Percentiles rank a stretch among this genome's conserved stretches.
Conservation (phyloP, 805 yeast genomes). For the Yarrowia sp. region DNA sequence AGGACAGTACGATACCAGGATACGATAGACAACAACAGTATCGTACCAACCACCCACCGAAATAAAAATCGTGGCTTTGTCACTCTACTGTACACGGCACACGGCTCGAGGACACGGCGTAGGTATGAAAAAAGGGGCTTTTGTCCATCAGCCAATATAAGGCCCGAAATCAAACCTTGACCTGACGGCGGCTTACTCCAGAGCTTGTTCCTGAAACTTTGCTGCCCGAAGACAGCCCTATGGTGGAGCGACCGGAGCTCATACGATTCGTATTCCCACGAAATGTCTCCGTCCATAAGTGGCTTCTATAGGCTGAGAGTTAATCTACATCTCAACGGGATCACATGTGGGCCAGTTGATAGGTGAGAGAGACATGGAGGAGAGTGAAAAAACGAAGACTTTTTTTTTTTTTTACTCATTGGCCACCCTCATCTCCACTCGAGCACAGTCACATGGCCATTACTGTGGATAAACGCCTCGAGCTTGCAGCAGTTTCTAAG, state of each 20-base stretch:
- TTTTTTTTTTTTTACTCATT: too few relatives aligned
- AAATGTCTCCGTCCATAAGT: neutral
- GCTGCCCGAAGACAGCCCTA: neutral
- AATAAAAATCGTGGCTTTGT: too few relatives aligned
- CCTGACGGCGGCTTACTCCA: neutral
- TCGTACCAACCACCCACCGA: too few relatives aligned
- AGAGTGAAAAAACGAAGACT: too few relatives aligned
- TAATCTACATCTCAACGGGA: neutral
- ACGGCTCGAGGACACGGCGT: neutral
- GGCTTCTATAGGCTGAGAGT: neutral
- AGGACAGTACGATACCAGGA: too few relatives aligned
- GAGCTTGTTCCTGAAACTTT: constrained; percentile 20
- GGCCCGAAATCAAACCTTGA: neutral
- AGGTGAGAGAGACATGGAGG: too few relatives aligned
- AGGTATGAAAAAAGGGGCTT: neutral
- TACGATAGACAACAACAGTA: too few relatives aligned
- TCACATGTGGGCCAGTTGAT: neutral
- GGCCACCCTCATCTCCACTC: neutral
- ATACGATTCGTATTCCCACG: constrained; percentile 9
- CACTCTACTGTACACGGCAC: neutral
- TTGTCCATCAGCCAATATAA: neutral
- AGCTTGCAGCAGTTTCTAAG: neutral
- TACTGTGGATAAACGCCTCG: too few relatives aligned
- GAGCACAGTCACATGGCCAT: neutral
- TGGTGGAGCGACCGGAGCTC: neutral